Evolutionary conservation across 192 early-diverging fungal genomes (phyloP), one percentile per base, ranked within the genome.

Genomic region (Gigaspora rosea): DNA sequence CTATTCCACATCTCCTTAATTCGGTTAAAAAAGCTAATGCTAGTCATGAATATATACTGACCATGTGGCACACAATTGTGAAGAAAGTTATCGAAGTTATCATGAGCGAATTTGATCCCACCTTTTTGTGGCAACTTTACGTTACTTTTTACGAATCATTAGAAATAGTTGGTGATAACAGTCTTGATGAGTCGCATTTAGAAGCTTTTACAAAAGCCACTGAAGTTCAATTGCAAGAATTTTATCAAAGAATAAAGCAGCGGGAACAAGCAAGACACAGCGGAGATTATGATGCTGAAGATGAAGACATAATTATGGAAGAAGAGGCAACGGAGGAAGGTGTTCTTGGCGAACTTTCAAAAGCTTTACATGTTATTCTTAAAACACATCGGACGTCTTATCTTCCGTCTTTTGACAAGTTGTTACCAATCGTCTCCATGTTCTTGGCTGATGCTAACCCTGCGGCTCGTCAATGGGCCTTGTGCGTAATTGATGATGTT

Each of bases 401-500:
- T 82, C 83, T 96, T 62, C 91, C 92, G 32, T 88, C 86, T 80
- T 96, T 98, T 87, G 91, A 95, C 64, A 83, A 87, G 8, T 75
- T 98, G 49, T 82, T 97, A 33, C 93, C 94, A 2, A 82, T 92
- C 61, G 87, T 96, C 11, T 80, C 82, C 9, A 83, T 82, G 61
- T 93, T 92, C 83, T 81, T 92, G 80, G 73, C 77, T 6, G 92
- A 94, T 80, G 66, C 80, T 47, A 86, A 91, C 78, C 80, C 88
- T 69, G 83, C 93, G 9, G 87, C 92, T 50, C 91, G 93, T 48
- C 98, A 97, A 86, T 97, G 94, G 94, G 95, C 94, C 51, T 87
- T 98, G 75, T 95, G 94, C 83, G 92, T 97, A 4, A 92, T 93
- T 77, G 94, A 94, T 79, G 97, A 98, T 82, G 78, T 99, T 73